Evolutionary conservation across 1,284 basidiomycete genomes (phyloP).

Genomic region (Marasmius fiardii): DNA sequence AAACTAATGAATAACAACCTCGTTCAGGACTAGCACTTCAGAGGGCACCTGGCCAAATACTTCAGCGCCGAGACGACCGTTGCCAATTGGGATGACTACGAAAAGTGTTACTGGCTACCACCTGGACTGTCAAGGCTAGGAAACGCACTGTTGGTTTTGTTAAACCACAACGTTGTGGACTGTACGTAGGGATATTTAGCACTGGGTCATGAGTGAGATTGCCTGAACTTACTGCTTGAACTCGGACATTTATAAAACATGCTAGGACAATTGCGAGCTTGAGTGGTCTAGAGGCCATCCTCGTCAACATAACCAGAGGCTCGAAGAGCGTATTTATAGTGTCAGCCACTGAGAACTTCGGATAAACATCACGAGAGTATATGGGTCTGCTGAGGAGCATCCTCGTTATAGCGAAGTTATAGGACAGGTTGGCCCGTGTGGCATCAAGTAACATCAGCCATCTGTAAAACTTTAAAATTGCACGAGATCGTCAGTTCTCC

Average conservation of each 20-base stretch:
- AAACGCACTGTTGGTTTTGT: constrained; percentile 11
- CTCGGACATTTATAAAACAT: not conserved
- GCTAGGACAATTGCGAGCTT: not conserved
- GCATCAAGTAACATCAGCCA: too few species aligned
- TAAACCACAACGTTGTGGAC: constrained; percentile 15
- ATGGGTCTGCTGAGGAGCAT: too few species aligned
- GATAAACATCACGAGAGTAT: too few species aligned
- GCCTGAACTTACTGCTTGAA: not conserved
- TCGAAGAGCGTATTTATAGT: too few species aligned
- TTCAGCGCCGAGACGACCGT: constrained; percentile 14
- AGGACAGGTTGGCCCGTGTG: too few species aligned
- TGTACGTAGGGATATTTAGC: not conserved
- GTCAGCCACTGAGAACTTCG: too few species aligned
- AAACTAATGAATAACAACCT: not conserved
- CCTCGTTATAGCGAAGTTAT: too few species aligned
- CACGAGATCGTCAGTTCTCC: too few species aligned
- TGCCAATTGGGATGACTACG: constrained; percentile 14
- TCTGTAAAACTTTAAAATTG: too few species aligned
- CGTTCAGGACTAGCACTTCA: constrained; percentile 13
- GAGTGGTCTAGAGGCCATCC: too few species aligned
- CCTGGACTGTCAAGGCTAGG: not conserved
- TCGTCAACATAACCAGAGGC: too few species aligned
- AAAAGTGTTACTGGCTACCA: not conserved
- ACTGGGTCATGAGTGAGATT: not conserved
- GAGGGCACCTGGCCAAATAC: constrained; percentile 10